Conservation (phyloP, 2,329 filamentous ascomycete genomes). For the Emericellopsis atlantica region DNA sequence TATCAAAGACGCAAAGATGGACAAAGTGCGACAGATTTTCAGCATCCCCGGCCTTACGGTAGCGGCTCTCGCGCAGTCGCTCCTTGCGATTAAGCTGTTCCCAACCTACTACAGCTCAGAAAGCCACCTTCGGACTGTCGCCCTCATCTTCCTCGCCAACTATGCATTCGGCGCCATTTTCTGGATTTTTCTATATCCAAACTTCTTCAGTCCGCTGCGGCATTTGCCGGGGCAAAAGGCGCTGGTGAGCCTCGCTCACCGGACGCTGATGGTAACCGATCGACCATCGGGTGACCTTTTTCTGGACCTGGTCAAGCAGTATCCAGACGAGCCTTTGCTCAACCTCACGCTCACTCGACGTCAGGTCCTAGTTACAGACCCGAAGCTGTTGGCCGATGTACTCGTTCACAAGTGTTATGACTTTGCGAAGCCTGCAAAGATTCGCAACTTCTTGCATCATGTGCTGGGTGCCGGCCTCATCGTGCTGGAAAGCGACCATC, state of each 20-base stretch:
- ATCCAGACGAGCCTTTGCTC: slow-evolving; percentile 11
- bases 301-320: slow-evolving; percentile 10
- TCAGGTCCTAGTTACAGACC: slow-evolving; percentile 10
- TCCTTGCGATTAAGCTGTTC: slow-evolving; percentile 13
- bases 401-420: slow-evolving; percentile 31
- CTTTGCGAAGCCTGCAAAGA: slow-evolving; percentile 34
- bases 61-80: slow-evolving; percentile 10
- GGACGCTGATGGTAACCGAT: slow-evolving; percentile 7
- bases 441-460: slow-evolving; percentile 33
- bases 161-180: slow-evolving; percentile 5
- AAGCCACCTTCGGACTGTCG: slow-evolving; percentile 6
- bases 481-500: slow-evolving; percentile 55
- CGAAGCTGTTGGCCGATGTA: slow-evolving; percentile 11
- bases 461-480: slow-evolving; percentile 49
- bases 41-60: slow-evolving; percentile 12
- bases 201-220: slow-evolving; percentile 4
- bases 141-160: slow-evolving; percentile 3
- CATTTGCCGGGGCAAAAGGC: slow-evolving; percentile 5
- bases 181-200: slow-evolving; percentile 5
- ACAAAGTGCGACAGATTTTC: slow-evolving; percentile 6
- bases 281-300: slow-evolving; percentile 11
- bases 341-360: slow-evolving; percentile 7
- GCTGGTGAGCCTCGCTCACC: slow-evolving; percentile 8
- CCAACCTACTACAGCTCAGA: slow-evolving; percentile 7
- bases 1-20: no score